phyloP scores from a whole-genome alignment of 805 yeast species.

The Saturnispora bothae region DNA sequence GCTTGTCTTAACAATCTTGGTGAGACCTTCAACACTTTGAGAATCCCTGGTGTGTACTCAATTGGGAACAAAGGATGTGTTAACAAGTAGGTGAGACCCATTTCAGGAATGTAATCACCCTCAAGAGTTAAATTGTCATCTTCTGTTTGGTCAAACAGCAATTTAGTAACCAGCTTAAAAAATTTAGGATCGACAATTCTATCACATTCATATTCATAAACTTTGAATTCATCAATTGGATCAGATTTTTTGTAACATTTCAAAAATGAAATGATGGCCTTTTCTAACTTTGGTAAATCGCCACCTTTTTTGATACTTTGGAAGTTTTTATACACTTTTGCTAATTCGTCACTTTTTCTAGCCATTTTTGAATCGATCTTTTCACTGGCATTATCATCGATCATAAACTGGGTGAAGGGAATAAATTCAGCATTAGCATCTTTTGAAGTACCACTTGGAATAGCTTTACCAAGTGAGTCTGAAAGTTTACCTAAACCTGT shows the following conservation, averaged over 20 bases:
- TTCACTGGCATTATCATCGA: slow-evolving; percentile 15
- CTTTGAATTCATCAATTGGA: slow-evolving; percentile 22
- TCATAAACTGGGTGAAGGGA: slow-evolving; percentile 13
- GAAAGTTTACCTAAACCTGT: slow-evolving; percentile 59
- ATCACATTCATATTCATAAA: slow-evolving; percentile 57
- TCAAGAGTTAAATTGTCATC: slow-evolving; percentile 11
- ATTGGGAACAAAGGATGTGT: slow-evolving; percentile 84
- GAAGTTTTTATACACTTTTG: slow-evolving; percentile 23
- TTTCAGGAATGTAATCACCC: slow-evolving; percentile 37
- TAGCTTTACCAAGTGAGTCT: slow-evolving; percentile 61
- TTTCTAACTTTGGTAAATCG: slow-evolving; percentile 25
- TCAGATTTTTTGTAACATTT: slow-evolving; percentile 15
- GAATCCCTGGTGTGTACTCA: slow-evolving; percentile 41
- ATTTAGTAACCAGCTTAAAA: slow-evolving; percentile 31
- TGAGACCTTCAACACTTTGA: slow-evolving; percentile 37
- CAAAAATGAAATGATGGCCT: slow-evolving; percentile 21
- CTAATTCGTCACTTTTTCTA: slow-evolving; percentile 17
- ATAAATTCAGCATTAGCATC: slow-evolving; percentile 12
- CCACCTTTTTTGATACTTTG: slow-evolving; percentile 14
- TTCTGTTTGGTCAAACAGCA: slow-evolving; percentile 28
- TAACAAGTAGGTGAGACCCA: slow-evolving; percentile 57
- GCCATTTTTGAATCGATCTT: slow-evolving; percentile 19
- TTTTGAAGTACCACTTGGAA: slow-evolving; percentile 19
- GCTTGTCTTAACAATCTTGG: slow-evolving; percentile 74
- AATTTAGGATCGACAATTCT: slow-evolving; percentile 52